Evolutionary conservation across 169 alveolate species (phyloP), one percentile per base, ranked within the genome.

Genomic region (Cryptosporidium baileyi): DNA sequence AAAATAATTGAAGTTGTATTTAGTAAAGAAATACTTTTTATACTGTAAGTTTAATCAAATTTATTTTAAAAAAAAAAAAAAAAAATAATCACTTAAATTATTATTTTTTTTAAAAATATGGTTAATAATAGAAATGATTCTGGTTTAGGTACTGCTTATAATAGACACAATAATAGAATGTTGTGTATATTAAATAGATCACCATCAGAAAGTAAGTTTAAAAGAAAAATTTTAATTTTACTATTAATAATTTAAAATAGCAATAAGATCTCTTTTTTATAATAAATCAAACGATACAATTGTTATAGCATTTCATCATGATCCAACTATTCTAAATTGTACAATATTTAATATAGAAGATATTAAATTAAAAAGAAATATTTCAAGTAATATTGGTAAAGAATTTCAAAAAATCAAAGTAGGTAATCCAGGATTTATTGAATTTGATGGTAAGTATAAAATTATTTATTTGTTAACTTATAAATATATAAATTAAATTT

Each of bases 341-440:
- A 57, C 85, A 22, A 74, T 74, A 28, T 54, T 74, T 74, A 74
- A 74, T 43, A 54, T 74, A 24, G 61, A 57, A 6, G 85, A 74
- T 57, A 44, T 74, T 11, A 51, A 22, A 34, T n/a, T 54, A 32
- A 74, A 74, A 22, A 74, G 67, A 38, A 74, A 51, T 40, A 24
- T 74, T 1, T 54, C 67, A 40, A 74, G 67, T 57, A 54, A 3
- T 54, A 45, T 54, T 57, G 65, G 85, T 51, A 22, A 52, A 38
- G 85, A 74, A 34, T 74, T 74, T 40, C 85, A 74, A 15, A 30
- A 74, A 54, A 57, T 74, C 22, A 74, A 74, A 34, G 67, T 74
- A 38, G 85, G 85, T 24, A 74, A 57, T 57, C 85, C 85, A 74
- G 85, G 85, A 34, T 74, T 74, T 74, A 74, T 74, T 54, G 85